Conservation (phyloP, 805 yeast genomes). For the Candida adriatica region DNA sequence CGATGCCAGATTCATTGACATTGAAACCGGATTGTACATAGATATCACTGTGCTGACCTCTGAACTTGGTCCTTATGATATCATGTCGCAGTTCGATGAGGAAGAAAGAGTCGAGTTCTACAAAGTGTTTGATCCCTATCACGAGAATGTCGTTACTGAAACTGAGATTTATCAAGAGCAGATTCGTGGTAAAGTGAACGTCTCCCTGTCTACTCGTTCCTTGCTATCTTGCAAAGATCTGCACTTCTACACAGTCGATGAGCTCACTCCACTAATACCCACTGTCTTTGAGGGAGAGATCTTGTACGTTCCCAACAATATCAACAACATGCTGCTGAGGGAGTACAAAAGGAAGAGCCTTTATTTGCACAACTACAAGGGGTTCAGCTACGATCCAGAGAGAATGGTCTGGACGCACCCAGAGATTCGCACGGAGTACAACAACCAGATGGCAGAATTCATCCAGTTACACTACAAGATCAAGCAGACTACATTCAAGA, state of each 20-base stretch:
- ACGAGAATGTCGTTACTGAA: constrained; percentile 22
- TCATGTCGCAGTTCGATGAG: constrained; percentile 3
- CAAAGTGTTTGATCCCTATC: constrained; percentile 22
- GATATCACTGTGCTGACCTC: constrained; percentile 53
- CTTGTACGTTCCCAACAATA: constrained; percentile 47
- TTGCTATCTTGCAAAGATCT: constrained; percentile 52
- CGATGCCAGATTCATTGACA: constrained; percentile 68
- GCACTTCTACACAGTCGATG: constrained; percentile 45
- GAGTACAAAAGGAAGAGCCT: constrained; percentile 39
- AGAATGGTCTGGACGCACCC: constrained; percentile 15
- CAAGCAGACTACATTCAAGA: constrained; percentile 17
- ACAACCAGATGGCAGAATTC: constrained; percentile 9
- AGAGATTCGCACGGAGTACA: constrained; percentile 13
- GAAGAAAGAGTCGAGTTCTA: constrained; percentile 7
- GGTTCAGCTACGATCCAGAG: constrained; percentile 32
- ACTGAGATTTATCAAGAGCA: constrained; percentile 27
- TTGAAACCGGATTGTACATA: constrained; percentile 62
- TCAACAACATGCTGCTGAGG: constrained; percentile 33
- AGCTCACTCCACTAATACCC: constrained; percentile 44
- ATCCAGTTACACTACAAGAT: constrained; percentile 11
- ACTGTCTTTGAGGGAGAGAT: constrained; percentile 55
- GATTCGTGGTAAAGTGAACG: constrained; percentile 27
- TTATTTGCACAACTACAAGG: constrained; percentile 30
- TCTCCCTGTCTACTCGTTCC: constrained; percentile 1
- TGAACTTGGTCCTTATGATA: constrained; percentile 6